phyloP scores from a whole-genome alignment of 2,329 filamentous ascomycete species.

The Apiospora arundinis region DNA sequence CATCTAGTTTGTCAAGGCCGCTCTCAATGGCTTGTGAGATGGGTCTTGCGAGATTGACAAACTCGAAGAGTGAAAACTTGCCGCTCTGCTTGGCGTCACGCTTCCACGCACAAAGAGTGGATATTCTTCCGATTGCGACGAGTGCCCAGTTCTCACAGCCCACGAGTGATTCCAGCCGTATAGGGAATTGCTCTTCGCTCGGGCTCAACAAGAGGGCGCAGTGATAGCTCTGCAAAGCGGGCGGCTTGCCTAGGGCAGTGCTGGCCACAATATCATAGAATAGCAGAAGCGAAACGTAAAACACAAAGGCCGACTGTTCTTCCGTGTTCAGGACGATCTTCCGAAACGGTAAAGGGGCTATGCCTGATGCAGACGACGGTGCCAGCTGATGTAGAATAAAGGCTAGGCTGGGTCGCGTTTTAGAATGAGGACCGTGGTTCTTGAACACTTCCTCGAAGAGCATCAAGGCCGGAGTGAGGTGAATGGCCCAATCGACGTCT shows the following conservation, averaged over 20 bases:
- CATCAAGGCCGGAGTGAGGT: background rate
- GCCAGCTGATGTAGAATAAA: background rate
- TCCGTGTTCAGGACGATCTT: background rate
- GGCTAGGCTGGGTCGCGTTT: background rate
- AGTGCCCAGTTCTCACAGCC: constrained; percentile 65
- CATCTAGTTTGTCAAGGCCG: constrained; percentile 26
- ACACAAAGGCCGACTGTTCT: background rate
- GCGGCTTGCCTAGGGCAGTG: background rate
- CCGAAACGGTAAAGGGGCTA: too few relatives aligned
- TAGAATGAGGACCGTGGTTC: background rate
- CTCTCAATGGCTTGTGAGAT: constrained; percentile 30
- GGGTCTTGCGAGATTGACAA: constrained; percentile 30
- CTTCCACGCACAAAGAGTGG: constrained; percentile 62
- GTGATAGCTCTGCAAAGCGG: background rate
- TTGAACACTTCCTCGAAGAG: background rate
- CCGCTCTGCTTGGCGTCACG: constrained; percentile 56
- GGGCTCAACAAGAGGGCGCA: background rate
- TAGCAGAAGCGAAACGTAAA: background rate
- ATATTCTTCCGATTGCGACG: constrained; percentile 59
- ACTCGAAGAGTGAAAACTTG: constrained; percentile 47
- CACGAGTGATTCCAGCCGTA: background rate
- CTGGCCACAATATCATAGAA: background rate
- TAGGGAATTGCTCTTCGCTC: background rate
- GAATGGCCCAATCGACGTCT: background rate
- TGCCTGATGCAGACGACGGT: background rate